Evolutionary conservation across 1,284 basidiomycete genomes (phyloP).

Genomic region (Sparassis latifolia): DNA sequence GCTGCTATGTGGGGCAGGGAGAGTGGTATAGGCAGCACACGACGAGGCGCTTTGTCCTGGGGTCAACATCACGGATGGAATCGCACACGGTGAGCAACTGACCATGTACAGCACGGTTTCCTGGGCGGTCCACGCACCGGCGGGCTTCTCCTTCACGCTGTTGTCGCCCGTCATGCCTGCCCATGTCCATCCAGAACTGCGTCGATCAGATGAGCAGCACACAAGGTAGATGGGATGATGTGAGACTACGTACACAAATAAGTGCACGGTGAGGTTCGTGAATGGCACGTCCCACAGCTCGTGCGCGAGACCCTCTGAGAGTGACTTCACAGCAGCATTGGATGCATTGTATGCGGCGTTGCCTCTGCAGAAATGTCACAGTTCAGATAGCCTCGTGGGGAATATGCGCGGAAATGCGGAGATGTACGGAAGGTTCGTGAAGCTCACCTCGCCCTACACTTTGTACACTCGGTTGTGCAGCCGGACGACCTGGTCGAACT

Average conservation of each 20-base stretch:
- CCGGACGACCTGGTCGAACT: slow-evolving; percentile 62
- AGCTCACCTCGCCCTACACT: slow-evolving; percentile 81
- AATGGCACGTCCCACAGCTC: slow-evolving; percentile 68
- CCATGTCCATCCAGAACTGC: slow-evolving; percentile 80
- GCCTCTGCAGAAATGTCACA: slow-evolving; percentile 38
- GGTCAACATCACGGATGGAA: slow-evolving; percentile 73
- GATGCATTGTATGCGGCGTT: slow-evolving; percentile 82
- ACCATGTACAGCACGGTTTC: slow-evolving; percentile 87
- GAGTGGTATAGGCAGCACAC: slow-evolving; percentile 63
- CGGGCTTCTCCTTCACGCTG: slow-evolving; percentile 50
- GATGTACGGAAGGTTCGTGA: slow-evolving; percentile 84
- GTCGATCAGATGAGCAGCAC: not conserved
- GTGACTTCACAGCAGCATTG: slow-evolving; percentile 84
- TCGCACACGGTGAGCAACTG: slow-evolving; percentile 56
- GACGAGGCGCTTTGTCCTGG: slow-evolving; percentile 89
- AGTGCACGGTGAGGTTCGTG: slow-evolving; percentile 74
- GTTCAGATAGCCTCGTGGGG: not conserved
- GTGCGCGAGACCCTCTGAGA: slow-evolving; percentile 82
- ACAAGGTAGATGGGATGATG: not conserved
- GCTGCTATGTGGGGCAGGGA: slow-evolving; percentile 19
- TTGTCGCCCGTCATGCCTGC: slow-evolving; percentile 59
- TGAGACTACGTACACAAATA: slow-evolving; percentile 67
- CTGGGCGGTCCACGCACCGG: slow-evolving; percentile 85
- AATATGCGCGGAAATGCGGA: slow-evolving; percentile 1
- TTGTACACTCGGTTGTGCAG: slow-evolving; percentile 81